These are phyloP conservation scores for Gracilaria caudata DNA, from an alignment of 23 red algal genomes.

Conservation along the genomic window DNA sequence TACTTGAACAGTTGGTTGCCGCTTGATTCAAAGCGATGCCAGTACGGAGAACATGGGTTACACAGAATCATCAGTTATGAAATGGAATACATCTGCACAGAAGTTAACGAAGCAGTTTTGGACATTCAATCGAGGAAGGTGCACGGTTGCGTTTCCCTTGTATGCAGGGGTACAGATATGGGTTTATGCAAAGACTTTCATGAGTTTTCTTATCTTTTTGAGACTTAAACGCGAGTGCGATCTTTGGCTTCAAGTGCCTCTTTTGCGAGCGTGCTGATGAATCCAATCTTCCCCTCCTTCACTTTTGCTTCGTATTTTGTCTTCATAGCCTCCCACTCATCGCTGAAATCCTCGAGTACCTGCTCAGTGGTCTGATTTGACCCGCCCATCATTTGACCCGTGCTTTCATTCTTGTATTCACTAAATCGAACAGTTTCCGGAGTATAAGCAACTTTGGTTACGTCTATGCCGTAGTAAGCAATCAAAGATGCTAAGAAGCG, in stretches of 20 bases:
- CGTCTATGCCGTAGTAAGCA: slow-evolving; percentile 30
- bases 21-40: too few relatives aligned
- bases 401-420: slow-evolving; percentile 45
- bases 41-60: too few relatives aligned
- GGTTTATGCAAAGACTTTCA: background rate
- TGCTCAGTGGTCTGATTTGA: background rate
- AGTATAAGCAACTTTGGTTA: slow-evolving; percentile 5
- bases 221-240: background rate
- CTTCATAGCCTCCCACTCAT: background rate
- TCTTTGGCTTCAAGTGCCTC: slow-evolving; percentile 35
- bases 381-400: slow-evolving; percentile 30
- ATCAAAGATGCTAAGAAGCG: slow-evolving; percentile 35
- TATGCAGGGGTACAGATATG: too few relatives aligned
- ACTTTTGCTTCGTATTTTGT: slow-evolving; percentile 3
- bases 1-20: too few relatives aligned
- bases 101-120: background rate
- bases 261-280: slow-evolving; percentile 33
- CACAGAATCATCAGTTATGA: too few relatives aligned
- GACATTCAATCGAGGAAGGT: too few relatives aligned
- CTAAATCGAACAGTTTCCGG: slow-evolving; percentile 26
- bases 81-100: too few relatives aligned
- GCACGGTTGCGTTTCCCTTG: background rate
- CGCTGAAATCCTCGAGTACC: background rate
- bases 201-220: background rate
- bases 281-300: slow-evolving; percentile 13